Conservation (phyloP, 352 stramenopile genomes). For the Pythium sp. region DNA sequence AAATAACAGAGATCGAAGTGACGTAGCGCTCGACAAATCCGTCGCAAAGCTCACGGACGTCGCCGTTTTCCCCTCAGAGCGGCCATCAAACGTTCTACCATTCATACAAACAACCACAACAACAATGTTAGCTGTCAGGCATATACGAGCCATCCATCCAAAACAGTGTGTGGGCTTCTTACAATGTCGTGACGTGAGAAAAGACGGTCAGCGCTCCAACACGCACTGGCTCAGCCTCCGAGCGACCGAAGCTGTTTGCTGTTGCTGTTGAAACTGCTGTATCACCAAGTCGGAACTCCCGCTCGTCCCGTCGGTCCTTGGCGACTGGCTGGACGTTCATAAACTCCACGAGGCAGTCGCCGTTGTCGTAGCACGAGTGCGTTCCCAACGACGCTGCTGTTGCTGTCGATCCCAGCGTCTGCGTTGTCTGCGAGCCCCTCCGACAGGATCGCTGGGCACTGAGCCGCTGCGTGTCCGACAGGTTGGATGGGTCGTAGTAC, state of each 20-base stretch:
- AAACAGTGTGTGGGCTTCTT: neutral
- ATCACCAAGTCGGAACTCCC: neutral
- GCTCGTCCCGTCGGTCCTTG: neutral
- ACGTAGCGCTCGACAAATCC: conserved; percentile 3
- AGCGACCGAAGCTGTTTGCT: neutral
- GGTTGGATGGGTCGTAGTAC: neutral
- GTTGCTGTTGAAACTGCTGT: neutral
- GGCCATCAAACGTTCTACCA: conserved; percentile 11
- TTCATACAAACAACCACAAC: neutral
- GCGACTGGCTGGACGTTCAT: neutral
- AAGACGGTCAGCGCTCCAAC: conserved; percentile 1
- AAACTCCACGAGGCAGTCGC: conserved; percentile 10
- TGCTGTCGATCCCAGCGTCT: neutral
- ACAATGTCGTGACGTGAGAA: conserved; percentile 2
- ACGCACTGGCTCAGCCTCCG: neutral
- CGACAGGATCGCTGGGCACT: neutral
- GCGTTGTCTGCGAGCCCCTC: neutral
- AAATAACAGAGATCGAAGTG: conserved; percentile 23
- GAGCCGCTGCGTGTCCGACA: neutral
- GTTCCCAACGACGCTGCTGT: neutral
- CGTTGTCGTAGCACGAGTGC: conserved; percentile 4
- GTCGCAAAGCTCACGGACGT: conserved; percentile 1
- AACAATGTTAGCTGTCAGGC: neutral
- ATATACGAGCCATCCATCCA: neutral
- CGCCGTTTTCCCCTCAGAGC: neutral